phyloP scores from a whole-genome alignment of 2,329 filamentous ascomycete species.

The Cladophialophora yegresii region DNA sequence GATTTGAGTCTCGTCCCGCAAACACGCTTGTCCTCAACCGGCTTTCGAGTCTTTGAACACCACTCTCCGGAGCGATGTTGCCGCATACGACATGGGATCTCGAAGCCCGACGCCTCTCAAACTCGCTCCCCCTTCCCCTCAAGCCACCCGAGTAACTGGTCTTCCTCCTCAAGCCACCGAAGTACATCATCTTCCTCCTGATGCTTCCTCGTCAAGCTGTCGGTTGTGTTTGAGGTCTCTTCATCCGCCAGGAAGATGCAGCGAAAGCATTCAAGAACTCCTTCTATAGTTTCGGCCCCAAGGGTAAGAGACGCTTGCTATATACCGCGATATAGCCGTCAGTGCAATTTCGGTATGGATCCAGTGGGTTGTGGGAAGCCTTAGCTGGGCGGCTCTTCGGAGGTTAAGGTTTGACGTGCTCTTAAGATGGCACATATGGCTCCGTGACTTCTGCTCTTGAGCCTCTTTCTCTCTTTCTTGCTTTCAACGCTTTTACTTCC shows the following conservation, averaged over 20 bases:
- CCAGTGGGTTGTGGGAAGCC: slow-evolving; percentile 18
- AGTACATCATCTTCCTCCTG: slow-evolving; percentile 5
- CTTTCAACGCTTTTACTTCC: slow-evolving; percentile 25
- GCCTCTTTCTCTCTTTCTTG: slow-evolving; percentile 7
- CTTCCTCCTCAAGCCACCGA: slow-evolving; percentile 11
- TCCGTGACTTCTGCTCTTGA: slow-evolving; percentile 21
- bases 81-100: slow-evolving; percentile 12
- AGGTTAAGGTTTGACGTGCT: slow-evolving; percentile 9
- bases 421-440: slow-evolving; percentile 26
- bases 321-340: slow-evolving; percentile 8
- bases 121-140: slow-evolving; percentile 11
- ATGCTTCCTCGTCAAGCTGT: neutral
- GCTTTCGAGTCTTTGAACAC: neutral
- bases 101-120: slow-evolving; percentile 6
- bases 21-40: slow-evolving; percentile 14
- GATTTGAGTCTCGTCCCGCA: slow-evolving; percentile 24
- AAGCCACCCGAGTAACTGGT: neutral
- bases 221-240: neutral
- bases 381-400: slow-evolving; percentile 6
- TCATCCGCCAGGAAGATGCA: neutral
- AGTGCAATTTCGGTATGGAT: slow-evolving; percentile 16
- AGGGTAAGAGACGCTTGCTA: neutral
- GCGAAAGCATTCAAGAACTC: neutral
- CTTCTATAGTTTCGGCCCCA: slow-evolving; percentile 1
- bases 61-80: slow-evolving; percentile 1